phyloP scores from a whole-genome alignment of 192 early-diverging fungal species.

The Obelidium mucronatum region DNA sequence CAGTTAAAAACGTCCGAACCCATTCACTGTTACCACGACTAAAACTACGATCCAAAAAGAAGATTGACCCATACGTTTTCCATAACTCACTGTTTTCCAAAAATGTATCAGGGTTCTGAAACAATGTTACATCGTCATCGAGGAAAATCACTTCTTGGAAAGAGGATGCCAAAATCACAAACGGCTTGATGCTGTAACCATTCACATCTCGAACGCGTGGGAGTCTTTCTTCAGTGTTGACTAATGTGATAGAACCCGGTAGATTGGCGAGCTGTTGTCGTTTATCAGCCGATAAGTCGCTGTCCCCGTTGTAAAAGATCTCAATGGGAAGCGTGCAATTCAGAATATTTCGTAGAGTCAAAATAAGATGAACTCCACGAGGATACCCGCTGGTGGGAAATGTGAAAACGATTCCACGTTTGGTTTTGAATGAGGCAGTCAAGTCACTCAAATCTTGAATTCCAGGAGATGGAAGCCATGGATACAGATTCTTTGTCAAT shows the following conservation, averaged over 20 bases:
- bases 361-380: conserved; percentile 34
- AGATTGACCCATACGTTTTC: conserved; percentile 60
- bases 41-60: conserved; percentile 69
- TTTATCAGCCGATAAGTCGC: conserved; percentile 8
- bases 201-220: conserved; percentile 33
- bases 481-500: conserved; percentile 15
- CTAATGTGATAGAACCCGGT: conserved; percentile 33
- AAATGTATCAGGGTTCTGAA: conserved; percentile 60
- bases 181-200: conserved; percentile 76
- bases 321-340: conserved; percentile 63
- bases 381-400: conserved; percentile 24
- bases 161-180: conserved; percentile 64
- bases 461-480: conserved; percentile 12
- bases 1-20: conserved; percentile 60
- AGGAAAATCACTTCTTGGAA: conserved; percentile 71
- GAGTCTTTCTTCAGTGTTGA: conserved; percentile 43
- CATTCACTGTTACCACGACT: conserved; percentile 51
- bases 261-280: conserved; percentile 11
- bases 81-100: conserved; percentile 49
- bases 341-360: conserved; percentile 39
- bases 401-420: conserved; percentile 32
- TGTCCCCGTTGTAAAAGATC: conserved; percentile 58
- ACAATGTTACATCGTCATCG: conserved; percentile 70
- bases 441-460: not conserved
- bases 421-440: not conserved